Percentiles rank a stretch among this genome's conserved stretches.
These are phyloP conservation scores for Nakaseomyces sp. DNA, from an alignment of 1,139 yeast genomes.

Conservation along the genomic window DNA sequence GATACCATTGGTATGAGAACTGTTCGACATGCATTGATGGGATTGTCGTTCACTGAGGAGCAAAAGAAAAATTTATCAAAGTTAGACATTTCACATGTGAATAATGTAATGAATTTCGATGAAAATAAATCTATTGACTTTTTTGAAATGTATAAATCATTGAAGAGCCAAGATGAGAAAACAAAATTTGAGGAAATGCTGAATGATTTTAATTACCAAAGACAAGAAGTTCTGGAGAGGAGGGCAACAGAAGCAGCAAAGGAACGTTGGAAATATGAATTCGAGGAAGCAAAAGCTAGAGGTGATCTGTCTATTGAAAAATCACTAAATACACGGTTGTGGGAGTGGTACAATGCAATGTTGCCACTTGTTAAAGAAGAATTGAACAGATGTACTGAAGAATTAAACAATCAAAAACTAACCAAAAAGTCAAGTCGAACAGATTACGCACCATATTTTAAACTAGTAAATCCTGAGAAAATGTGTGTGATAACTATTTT, in stretches of 20 bases:
- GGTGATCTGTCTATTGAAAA: conserved; percentile 53
- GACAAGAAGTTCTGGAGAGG: conserved; percentile 70
- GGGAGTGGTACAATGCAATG: conserved; percentile 66
- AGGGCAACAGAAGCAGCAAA: conserved; percentile 79
- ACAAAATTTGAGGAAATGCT: conserved; percentile 52
- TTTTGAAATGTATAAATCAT: conserved; percentile 50
- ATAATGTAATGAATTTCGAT: conserved; percentile 28
- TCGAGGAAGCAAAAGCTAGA: conserved; percentile 56
- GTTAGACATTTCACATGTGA: conserved; percentile 34
- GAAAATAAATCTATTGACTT: conserved; percentile 46
- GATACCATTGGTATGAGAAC: conserved; percentile 74
- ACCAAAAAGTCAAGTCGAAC: conserved; percentile 27
- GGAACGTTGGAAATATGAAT: conserved; percentile 81
- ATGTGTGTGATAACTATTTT: conserved; percentile 77
- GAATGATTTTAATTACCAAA: conserved; percentile 58
- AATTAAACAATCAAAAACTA: neutral
- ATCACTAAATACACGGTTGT: conserved; percentile 62
- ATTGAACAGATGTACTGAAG: conserved; percentile 18
- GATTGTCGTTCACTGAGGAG: conserved; percentile 37
- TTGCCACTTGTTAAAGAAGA: conserved; percentile 54
- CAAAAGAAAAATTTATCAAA: conserved; percentile 33
- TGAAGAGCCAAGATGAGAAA: conserved; percentile 46
- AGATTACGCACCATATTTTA: conserved; percentile 71
- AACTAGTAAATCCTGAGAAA: conserved; percentile 65
- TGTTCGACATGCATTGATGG: conserved; percentile 69